Percentiles rank a stretch among this genome's conserved stretches.
phyloP scores from a whole-genome alignment of 768 basidiomycete species.

The Candolleomyces eurysporus region DNA sequence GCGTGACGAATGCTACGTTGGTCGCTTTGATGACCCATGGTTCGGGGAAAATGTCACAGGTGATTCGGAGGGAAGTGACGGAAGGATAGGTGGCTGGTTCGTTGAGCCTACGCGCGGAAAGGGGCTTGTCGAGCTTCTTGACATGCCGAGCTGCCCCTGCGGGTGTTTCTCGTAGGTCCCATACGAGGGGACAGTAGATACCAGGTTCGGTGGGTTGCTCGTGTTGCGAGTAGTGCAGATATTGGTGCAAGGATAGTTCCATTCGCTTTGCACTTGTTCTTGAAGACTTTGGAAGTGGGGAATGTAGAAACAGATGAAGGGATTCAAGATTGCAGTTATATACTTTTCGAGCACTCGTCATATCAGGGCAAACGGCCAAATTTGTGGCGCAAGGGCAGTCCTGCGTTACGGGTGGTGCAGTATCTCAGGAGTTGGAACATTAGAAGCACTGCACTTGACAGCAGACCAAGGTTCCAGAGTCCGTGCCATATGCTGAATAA shows the following conservation, averaged over 20 bases:
- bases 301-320: neutral
- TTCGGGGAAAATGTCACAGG: conserved; percentile 45
- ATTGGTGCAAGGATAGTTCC: conserved; percentile 27
- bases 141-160: conserved; percentile 24
- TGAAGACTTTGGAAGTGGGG: neutral
- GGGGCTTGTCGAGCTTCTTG: conserved; percentile 16
- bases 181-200: conserved; percentile 35
- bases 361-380: no score
- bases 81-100: conserved; percentile 45
- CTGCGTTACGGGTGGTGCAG: neutral
- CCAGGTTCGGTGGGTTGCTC: conserved; percentile 15
- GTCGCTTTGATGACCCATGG: conserved; percentile 40
- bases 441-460: neutral
- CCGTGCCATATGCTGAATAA: no score
- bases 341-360: no score
- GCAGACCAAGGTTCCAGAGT: neutral
- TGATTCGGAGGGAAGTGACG: conserved; percentile 33
- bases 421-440: neutral
- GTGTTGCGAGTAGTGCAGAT: conserved; percentile 39
- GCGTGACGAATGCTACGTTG: conserved; percentile 47
- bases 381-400: neutral
- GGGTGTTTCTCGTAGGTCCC: conserved; percentile 52
- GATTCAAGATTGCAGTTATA: no score
- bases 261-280: neutral
- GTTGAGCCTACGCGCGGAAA: conserved; percentile 31